Base-by-base conservation (phyloP, 2,329 filamentous ascomycete genomes). In the Botrytis paeoniae region DNA sequence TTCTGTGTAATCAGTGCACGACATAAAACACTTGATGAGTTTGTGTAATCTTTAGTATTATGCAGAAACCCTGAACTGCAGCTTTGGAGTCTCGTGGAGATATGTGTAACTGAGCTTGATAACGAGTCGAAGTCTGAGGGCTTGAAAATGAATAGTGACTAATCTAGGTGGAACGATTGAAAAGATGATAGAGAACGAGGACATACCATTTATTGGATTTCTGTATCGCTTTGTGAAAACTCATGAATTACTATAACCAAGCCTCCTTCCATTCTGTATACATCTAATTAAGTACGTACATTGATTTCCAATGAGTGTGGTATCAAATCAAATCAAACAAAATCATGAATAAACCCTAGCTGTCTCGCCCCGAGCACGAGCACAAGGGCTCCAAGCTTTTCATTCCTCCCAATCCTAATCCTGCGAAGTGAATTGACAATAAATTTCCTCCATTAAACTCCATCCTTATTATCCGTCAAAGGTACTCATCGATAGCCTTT, bases 291-390 rank as follows among this genome's bases (percentile, higher is more conserved):
- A 63, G 32, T 51, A 39, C 41, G 20, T 35, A 32, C 12, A 63
- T 37, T 45, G 64, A 39, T 45, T 20, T 12, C 68, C 20, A 51
- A 70, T 16, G 69, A 64, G 18, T 10, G 69, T 64, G 41, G 69
- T 70, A 70, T 70, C 54, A 62, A 39, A 63, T 59, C n/a, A 18
- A 60, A 69, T 25, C 45, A 48, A 25, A 22, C 20, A 4, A 48
- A 48, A 48, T 25, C 69, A 48, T 37, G 18, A 45, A 45, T 64
- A 25, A 41, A 22, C 1, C 43, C 25, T n/a, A 18, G 16, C 25
- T 16, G 25, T 18, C 69, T 51, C 59, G 29, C 32, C 25, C n/a
- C 12, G 12, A 54, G 25, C 25, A 54, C 12, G 12, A 54, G 48
- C 25, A 39, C 41, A 2, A 54, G 18, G 32, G 35, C 64, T 22